Base-by-base conservation (phyloP, 176 grass and related monocot species). In the Melocanna baccifera region DNA sequence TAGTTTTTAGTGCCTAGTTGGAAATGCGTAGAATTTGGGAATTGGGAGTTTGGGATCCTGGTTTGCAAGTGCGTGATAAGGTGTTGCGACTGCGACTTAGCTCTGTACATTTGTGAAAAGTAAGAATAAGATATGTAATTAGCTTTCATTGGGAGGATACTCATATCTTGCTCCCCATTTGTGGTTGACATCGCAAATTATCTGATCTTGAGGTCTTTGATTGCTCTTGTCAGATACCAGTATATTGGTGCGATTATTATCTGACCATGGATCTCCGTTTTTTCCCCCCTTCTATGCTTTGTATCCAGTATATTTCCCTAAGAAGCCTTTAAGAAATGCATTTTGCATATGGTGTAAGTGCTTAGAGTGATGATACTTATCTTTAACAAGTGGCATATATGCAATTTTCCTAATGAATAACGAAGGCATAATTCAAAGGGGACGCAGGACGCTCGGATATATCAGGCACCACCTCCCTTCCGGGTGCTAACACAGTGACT, bases 21-120 rank as follows among this genome's bases (percentile, higher is more conserved):
- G 66, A 19, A 62, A 52, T 43, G 57, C 64, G 9, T 62, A 77
- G 32, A 55, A 41, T 80, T 45, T 67, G 64, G 18, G 34, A 57
- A 68, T 77, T 37, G 30, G 12, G 18, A 79, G 55, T 52, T 25
- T 41, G 56, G 42, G 63, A 53, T 53, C 53, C 22, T 58, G 34
- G 19, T 23, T 12, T 85, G 87, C 62, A 26, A 48, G 19, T 74
- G 50, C 18, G 16, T 30, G 41, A 47, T 8, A 15, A 50, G 22
- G 30, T 42, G 68, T 53, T 64, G 55, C 84, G 4, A 20, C 77
- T 20, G 51, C 76, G 62, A n/a, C 76, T 41, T 71, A 56, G 41
- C 59, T 79, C 6, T 80, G 88, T 76, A 81, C 77, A 81, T 56
- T 75, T 86, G 88, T 90, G 77, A 84, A 55, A 69, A 81, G 51